A percentile compares a stretch with the other conserved stretches of the same genome.
Conservation (phyloP, 805 yeast species). For the Candida corydali region DNA sequence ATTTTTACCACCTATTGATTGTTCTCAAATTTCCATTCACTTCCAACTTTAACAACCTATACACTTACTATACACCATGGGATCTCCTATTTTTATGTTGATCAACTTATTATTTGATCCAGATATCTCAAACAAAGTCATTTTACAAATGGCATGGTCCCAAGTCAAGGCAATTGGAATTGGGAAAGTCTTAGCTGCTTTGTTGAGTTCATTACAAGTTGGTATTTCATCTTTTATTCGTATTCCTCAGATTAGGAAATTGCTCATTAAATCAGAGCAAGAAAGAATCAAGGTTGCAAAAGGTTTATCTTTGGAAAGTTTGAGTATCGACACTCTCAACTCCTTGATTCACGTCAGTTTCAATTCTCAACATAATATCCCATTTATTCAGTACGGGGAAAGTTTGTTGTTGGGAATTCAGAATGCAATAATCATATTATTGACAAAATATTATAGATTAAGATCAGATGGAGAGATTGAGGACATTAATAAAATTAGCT, state of each 20-base stretch:
- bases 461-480: slow-evolving; percentile 14
- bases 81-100: slow-evolving; percentile 24
- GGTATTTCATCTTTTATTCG: slow-evolving; percentile 35
- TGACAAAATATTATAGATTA: slow-evolving; percentile 31
- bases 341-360: slow-evolving; percentile 37
- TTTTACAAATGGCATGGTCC: slow-evolving; percentile 32
- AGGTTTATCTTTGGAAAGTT: slow-evolving; percentile 34
- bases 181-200: slow-evolving; percentile 27
- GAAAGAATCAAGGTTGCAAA: slow-evolving; percentile 27
- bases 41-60: too few species aligned
- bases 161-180: slow-evolving; percentile 32
- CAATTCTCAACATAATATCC: slow-evolving; percentile 29
- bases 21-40: too few species aligned
- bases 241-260: slow-evolving; percentile 38
- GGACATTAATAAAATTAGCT: slow-evolving; percentile 7
- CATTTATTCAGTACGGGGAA: slow-evolving; percentile 40
- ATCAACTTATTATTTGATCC: slow-evolving; percentile 35
- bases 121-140: slow-evolving; percentile 34
- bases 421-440: slow-evolving; percentile 30
- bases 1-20: too few species aligned
- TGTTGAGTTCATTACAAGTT: slow-evolving; percentile 31
- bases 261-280: slow-evolving; percentile 18
- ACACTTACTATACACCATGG: slow-evolving; percentile 15
- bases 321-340: slow-evolving; percentile 32
- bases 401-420: slow-evolving; percentile 35